Base-by-base conservation (phyloP, 345 rosid genomes). In the Aegle marmelos region DNA sequence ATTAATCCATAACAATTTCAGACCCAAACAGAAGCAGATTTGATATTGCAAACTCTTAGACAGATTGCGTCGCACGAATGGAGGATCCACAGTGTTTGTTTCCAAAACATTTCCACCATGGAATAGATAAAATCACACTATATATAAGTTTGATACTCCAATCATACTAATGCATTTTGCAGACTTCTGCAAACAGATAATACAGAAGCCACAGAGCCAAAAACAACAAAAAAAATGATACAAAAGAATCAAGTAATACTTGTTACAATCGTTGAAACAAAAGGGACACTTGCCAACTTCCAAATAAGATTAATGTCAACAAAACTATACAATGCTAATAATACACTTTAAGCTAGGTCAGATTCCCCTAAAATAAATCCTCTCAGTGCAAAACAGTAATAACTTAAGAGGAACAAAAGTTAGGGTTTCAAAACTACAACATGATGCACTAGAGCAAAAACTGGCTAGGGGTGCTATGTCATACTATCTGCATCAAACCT, bases 251-350 rank as follows among this genome's bases (percentile, higher is more conserved):
- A 63, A 45, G 59, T 31, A 48, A 3, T 10, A 63, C 33, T 7
- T n/a, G 48, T 31, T 16, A 16, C 53, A 24, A 56, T 37, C 50
- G 53, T 22, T 19, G 59, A 74, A 58, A 63, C 19, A 31, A 22
- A 61, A 58, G 54, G 61, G 33, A 73, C 31, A 73, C 6, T 59
- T 80, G 68, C 68, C 69, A 21, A 83, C 69, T 66, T 48, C 39
- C 48, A 65, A 73, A 39, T 27, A 54, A 58, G 66, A 65, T 16
- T n/a, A 57, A 39, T 39, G 63, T 68, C 70, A 62, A 61, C 37
- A 61, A 78, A 66, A 24, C 87, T 79, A 73, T 84, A 84, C 87
- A 84, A 59, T 19, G 39, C 65, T 73, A 65, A 39, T n/a, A 48
- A 61, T 67, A 73, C 76, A 72, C 16, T 68, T 70, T 62, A 50